Evolutionary conservation across 352 stramenopile genomes (phyloP).

Genomic region (Pythium volutum): DNA sequence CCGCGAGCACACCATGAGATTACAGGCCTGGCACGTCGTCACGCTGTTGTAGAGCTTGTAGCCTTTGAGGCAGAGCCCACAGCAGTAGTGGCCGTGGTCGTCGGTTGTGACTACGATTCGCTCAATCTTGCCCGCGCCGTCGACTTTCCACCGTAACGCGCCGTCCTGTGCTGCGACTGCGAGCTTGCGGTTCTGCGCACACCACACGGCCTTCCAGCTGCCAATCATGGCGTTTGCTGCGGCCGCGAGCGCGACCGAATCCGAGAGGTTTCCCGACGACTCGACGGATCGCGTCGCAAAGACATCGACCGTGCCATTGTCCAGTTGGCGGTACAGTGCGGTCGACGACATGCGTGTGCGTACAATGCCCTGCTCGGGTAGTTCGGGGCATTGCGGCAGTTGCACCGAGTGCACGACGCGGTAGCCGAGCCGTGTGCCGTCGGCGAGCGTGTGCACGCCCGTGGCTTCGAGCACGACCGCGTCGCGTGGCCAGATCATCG

Average conservation of each 20-base stretch:
- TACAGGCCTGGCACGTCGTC: slow-evolving; percentile 26
- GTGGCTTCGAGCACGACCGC: slow-evolving; percentile 35
- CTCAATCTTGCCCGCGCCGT: slow-evolving; percentile 1
- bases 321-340: slow-evolving; percentile 57
- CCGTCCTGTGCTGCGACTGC: slow-evolving; percentile 30
- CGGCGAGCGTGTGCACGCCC: slow-evolving; percentile 23
- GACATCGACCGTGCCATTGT: slow-evolving; percentile 48
- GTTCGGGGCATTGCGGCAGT: slow-evolving; percentile 23
- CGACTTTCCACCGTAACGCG: slow-evolving; percentile 8
- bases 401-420: slow-evolving; percentile 34
- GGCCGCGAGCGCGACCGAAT: slow-evolving; percentile 39
- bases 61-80: slow-evolving; percentile 20
- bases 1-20: slow-evolving; percentile 27
- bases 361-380: slow-evolving; percentile 19
- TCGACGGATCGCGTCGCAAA: slow-evolving; percentile 63
- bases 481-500: slow-evolving; percentile 31
- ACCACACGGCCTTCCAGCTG: slow-evolving; percentile 61
- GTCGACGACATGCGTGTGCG: slow-evolving; percentile 23
- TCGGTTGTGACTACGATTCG: slow-evolving; percentile 20
- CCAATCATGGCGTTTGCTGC: slow-evolving; percentile 46
- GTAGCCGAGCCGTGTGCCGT: slow-evolving; percentile 33
- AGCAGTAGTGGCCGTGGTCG: slow-evolving; percentile 22
- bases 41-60: slow-evolving; percentile 27
- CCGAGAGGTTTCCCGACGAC: slow-evolving; percentile 39
- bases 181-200: slow-evolving; percentile 71